Percentiles rank a stretch among this genome's conserved stretches.
Conservation (phyloP, 768 basidiomycete genomes). For the Flagelloscypha sp. region DNA sequence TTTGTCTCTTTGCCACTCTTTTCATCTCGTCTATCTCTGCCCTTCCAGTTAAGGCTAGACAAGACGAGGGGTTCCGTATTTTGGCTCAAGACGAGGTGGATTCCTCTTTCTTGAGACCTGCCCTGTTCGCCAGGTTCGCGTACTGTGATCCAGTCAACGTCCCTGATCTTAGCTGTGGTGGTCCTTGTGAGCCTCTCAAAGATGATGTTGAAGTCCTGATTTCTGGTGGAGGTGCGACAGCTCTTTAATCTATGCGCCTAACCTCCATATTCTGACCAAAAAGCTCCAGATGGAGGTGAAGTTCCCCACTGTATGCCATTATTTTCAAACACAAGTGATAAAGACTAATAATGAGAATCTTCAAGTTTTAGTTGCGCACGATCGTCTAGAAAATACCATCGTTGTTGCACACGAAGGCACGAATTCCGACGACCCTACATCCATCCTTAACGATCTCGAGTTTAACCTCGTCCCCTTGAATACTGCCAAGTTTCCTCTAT, state of each 20-base stretch:
- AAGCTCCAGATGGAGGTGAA: conserved; percentile 17
- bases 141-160: conserved; percentile 28
- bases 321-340: neutral
- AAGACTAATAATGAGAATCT: conserved; percentile 3
- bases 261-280: too few relatives aligned
- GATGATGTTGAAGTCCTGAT: conserved; percentile 18
- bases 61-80: too few relatives aligned
- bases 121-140: conserved; percentile 26
- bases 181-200: conserved; percentile 22
- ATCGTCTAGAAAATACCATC: conserved; percentile 22
- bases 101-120: conserved; percentile 24
- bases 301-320: conserved; percentile 23
- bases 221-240: conserved; percentile 27
- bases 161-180: conserved; percentile 26
- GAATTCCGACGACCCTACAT: conserved; percentile 23
- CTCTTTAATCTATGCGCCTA: too few relatives aligned
- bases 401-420: conserved; percentile 39
- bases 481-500: conserved; percentile 21
- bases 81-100: too few relatives aligned
- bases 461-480: conserved; percentile 22
- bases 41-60: too few relatives aligned
- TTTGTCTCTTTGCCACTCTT: too few relatives aligned
- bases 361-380: conserved; percentile 29
- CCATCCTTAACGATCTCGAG: conserved; percentile 27
- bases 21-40: too few relatives aligned